Evolutionary conservation across 1,284 basidiomycete species (phyloP), one percentile per base, ranked within the genome.

Genomic region (Salmacisia buchloeana): DNA sequence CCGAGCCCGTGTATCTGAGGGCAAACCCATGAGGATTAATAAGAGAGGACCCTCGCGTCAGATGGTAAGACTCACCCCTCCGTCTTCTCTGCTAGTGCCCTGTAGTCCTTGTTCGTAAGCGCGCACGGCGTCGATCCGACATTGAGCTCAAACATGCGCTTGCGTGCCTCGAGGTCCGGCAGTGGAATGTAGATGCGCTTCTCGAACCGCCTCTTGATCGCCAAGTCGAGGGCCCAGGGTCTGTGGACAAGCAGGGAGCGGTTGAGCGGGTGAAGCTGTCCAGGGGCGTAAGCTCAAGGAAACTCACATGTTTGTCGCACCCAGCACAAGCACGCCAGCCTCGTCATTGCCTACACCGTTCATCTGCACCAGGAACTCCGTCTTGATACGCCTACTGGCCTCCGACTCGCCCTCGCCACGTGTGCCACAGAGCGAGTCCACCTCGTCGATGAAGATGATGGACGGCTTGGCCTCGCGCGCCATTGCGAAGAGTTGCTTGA

Each of bases 381-480:
- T 98, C 85, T 98, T 98, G 82, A 98, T 98, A 45, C 96, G 86
- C 69, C 94, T 83, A 29, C 90, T 91, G 2, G 94, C 94, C 79
- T 98, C 94, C 1, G 91, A 93, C 81, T 98, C 94, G 33, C 91
- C 91, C 80, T 98, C 94, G 66, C 91, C 93, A 79, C 94, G 86
- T 27, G 93, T 91, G 1, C 96, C 93, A 15, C 93, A 92, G 60
- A 98, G 84, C 18, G 94, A 97, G 81, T 98, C 94, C 49, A 98
- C 92, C 80, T 98, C 94, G 80, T 98, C 94, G 76, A 98, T 92
- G 80, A 98, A 98, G 80, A 98, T 97, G 81, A 98, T 98, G 3
- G 93, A 88, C 1, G 94, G 94, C 80, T 97, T 97, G 69, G 88
- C 87, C 81, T 98, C 94, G 66, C 94, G 86, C 1, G 94, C 96